A percentile compares a stretch with the other conserved stretches of the same genome.
Conservation (phyloP, 768 basidiomycete genomes). For the Serendipita indica region DNA sequence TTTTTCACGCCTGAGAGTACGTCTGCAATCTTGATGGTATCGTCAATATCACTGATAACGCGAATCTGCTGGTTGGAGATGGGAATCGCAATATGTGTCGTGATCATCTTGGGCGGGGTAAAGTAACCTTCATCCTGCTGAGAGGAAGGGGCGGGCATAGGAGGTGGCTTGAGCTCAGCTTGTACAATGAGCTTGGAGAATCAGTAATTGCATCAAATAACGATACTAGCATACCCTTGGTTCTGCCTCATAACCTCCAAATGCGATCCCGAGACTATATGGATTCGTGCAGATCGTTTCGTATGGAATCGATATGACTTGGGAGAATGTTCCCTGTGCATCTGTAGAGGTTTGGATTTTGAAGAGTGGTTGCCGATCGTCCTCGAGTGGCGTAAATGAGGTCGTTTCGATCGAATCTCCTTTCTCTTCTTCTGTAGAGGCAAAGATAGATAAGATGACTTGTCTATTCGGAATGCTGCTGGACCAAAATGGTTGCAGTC, state of each 20-base stretch:
- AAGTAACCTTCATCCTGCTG: not conserved
- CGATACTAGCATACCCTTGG: constrained; percentile 39
- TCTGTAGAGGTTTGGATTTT: constrained; percentile 39
- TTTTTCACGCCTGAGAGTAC: constrained; percentile 65
- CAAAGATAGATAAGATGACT: constrained; percentile 48
- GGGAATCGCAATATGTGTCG: constrained; percentile 20
- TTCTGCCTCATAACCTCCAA: constrained; percentile 29
- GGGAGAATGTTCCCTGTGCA: constrained; percentile 60
- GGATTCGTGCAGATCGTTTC: constrained; percentile 51
- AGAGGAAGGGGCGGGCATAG: constrained; percentile 21
- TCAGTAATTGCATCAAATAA: constrained; percentile 18
- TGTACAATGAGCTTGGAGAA: constrained; percentile 14
- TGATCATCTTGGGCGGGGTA: constrained; percentile 4
- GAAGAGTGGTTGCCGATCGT: constrained; percentile 30
- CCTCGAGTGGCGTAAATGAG: constrained; percentile 17
- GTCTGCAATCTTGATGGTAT: constrained; percentile 73
- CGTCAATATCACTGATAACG: constrained; percentile 87
- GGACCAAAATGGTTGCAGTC: constrained; percentile 71
- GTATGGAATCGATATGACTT: constrained; percentile 50
- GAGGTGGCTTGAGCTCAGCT: constrained; percentile 33
- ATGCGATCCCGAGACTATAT: constrained; percentile 38
- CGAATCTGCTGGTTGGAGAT: constrained; percentile 53
- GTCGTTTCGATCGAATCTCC: constrained; percentile 12
- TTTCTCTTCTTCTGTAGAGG: constrained; percentile 22
- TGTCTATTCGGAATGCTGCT: constrained; percentile 48